These are phyloP conservation scores for Cladosporium sp. DNA, from an alignment of 2,329 filamentous ascomycete species.

Conservation along the genomic window DNA sequence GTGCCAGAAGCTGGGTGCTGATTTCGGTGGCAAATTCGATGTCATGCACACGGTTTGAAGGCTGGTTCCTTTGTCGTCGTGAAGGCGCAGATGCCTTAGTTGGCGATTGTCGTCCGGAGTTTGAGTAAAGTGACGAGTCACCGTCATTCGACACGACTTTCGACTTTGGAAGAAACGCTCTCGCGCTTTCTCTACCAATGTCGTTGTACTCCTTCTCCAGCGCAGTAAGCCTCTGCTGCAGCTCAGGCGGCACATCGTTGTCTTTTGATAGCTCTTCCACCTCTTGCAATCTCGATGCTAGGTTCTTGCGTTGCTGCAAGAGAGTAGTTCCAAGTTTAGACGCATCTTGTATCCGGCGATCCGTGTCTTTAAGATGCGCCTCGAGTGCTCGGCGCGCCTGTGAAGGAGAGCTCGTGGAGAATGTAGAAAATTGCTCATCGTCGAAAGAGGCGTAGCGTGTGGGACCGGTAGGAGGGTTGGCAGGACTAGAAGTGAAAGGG, in stretches of 20 bases:
- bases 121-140: constrained; percentile 50
- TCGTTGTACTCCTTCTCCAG: constrained; percentile 95
- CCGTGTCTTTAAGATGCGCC: constrained; percentile 87
- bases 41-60: constrained; percentile 81
- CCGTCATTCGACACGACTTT: constrained; percentile 23
- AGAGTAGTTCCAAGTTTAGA: constrained; percentile 83
- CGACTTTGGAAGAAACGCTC: constrained; percentile 76
- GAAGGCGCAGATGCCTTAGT: constrained; percentile 78
- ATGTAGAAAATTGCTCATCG: constrained; percentile 67
- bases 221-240: constrained; percentile 76
- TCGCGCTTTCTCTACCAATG: constrained; percentile 80
- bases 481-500: constrained; percentile 39
- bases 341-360: constrained; percentile 84
- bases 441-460: constrained; percentile 82
- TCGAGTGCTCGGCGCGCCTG: constrained; percentile 86
- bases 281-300: constrained; percentile 76
- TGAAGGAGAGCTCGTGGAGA: constrained; percentile 70
- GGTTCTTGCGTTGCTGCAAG: constrained; percentile 77
- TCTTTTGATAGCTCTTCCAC: constrained; percentile 66
- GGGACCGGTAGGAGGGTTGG: constrained; percentile 34
- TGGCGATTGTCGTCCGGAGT: constrained; percentile 78
- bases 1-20: constrained; percentile 87
- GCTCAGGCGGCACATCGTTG: constrained; percentile 69
- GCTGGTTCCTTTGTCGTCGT: constrained; percentile 84
- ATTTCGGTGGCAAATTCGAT: constrained; percentile 99